These are phyloP conservation scores for Trematosphaeria pertusa DNA, from an alignment of 2,329 filamentous ascomycete genomes.

Conservation along the genomic window DNA sequence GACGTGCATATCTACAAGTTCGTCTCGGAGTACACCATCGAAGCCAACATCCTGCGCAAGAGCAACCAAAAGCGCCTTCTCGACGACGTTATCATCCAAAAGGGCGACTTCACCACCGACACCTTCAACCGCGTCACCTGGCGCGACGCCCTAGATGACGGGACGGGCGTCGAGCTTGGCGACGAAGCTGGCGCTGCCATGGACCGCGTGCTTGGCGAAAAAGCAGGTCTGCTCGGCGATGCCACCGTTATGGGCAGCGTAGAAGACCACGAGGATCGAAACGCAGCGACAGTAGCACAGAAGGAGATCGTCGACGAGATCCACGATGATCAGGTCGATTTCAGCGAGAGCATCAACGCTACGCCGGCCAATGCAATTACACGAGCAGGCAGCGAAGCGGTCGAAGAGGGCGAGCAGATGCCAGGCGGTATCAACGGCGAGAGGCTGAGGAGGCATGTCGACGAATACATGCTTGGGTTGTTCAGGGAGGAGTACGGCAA, in stretches of 20 bases:
- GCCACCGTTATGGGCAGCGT: slow-evolving; percentile 83
- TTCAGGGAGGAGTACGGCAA: slow-evolving; percentile 41
- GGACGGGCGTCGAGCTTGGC: slow-evolving; percentile 42
- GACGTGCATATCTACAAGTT: slow-evolving; percentile 94
- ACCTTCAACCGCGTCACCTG: slow-evolving; percentile 83
- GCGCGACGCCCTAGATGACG: slow-evolving; percentile 69
- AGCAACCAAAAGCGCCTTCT: slow-evolving; percentile 97
- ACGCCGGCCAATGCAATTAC: slow-evolving; percentile 29
- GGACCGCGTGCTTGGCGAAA: slow-evolving; percentile 79
- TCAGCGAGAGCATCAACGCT: slow-evolving; percentile 33
- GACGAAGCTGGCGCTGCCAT: slow-evolving; percentile 82
- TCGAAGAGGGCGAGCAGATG: slow-evolving; percentile 21
- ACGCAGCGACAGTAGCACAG: slow-evolving; percentile 84
- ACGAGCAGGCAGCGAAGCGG: slow-evolving; percentile 29
- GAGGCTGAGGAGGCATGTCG: slow-evolving; percentile 35
- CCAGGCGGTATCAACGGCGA: slow-evolving; percentile 25
- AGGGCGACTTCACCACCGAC: slow-evolving; percentile 96
- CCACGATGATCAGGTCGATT: slow-evolving; percentile 53
- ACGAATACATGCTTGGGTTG: slow-evolving; percentile 44
- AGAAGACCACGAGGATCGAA: slow-evolving; percentile 91
- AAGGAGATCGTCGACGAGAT: slow-evolving; percentile 77
- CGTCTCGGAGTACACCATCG: slow-evolving; percentile 74
- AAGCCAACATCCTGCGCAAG: slow-evolving; percentile 96
- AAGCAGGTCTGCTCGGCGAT: slow-evolving; percentile 61
- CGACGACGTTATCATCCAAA: slow-evolving; percentile 97